Evolutionary conservation across 2,329 filamentous ascomycete species (phyloP).

Genomic region (Aspergillus hiratsukae): DNA sequence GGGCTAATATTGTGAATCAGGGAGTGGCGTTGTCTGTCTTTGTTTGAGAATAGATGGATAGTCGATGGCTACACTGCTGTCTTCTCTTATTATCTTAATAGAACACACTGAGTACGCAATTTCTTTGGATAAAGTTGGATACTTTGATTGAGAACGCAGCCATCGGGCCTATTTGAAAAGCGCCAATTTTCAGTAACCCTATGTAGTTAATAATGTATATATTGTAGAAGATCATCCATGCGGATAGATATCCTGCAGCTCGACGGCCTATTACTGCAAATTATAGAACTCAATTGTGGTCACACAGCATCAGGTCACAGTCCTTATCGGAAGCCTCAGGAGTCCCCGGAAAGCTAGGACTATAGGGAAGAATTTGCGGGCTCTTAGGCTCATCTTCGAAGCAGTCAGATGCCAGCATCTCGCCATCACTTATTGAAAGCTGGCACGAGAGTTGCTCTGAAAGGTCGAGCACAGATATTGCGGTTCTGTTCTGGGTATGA

Average conservation of each 20-base stretch:
- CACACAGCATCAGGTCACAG: slow-evolving; percentile 8
- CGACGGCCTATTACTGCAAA: background rate
- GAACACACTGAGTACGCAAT: background rate
- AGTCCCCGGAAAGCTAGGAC: background rate
- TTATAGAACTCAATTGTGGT: background rate
- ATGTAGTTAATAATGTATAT: background rate
- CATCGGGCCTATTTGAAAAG: no score
- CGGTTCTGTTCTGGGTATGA: background rate
- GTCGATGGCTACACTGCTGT: background rate
- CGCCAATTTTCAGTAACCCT: no score
- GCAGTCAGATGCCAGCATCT: slow-evolving; percentile 3
- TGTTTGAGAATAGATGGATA: background rate
- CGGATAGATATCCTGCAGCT: background rate
- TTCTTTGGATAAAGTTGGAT: background rate
- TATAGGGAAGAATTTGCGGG: background rate
- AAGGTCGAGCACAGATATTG: background rate
- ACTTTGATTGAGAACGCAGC: background rate
- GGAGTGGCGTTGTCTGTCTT: background rate
- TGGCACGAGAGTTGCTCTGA: background rate
- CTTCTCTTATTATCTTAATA: background rate
- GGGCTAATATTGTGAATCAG: background rate
- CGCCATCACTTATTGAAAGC: background rate
- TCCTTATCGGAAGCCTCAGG: background rate
- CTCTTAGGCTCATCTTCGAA: background rate
- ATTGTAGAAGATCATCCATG: background rate